phyloP scores from a whole-genome alignment of 352 stramenopile species.

The Globisporangium cederbergense region DNA sequence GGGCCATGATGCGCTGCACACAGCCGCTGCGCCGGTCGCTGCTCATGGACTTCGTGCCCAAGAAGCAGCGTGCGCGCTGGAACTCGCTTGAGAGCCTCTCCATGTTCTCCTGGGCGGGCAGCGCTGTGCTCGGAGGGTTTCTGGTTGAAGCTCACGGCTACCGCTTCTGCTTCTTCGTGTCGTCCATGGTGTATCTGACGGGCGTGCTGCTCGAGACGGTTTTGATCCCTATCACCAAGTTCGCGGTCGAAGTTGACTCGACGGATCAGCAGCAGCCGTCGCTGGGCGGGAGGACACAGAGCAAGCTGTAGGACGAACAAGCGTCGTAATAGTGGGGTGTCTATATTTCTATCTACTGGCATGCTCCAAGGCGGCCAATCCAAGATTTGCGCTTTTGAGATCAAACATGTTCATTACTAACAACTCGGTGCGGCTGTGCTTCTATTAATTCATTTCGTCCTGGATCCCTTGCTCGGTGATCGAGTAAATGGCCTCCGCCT shows the following conservation, averaged over 20 bases:
- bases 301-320: background rate
- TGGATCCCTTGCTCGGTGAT: constrained; percentile 94
- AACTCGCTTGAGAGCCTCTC: constrained; percentile 68
- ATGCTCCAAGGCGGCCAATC: background rate
- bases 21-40: constrained; percentile 62
- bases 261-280: constrained; percentile 2
- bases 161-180: constrained; percentile 60
- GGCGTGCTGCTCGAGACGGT: constrained; percentile 48
- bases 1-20: constrained; percentile 55
- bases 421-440: background rate
- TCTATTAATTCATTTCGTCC: constrained; percentile 83
- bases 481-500: constrained; percentile 98
- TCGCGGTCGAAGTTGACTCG: constrained; percentile 22
- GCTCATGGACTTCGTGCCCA: constrained; percentile 76
- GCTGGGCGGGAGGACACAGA: constrained; percentile 4
- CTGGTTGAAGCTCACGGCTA: constrained; percentile 61
- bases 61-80: constrained; percentile 56
- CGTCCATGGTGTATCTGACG: constrained; percentile 37
- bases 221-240: constrained; percentile 53
- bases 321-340: no score
- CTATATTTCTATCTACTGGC: no score
- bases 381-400: background rate
- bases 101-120: constrained; percentile 57
- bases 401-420: constrained; percentile 4
- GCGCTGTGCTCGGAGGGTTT: constrained; percentile 59